phyloP scores from a whole-genome alignment of 1,284 basidiomycete species.

The Cryptococcus sp. region DNA sequence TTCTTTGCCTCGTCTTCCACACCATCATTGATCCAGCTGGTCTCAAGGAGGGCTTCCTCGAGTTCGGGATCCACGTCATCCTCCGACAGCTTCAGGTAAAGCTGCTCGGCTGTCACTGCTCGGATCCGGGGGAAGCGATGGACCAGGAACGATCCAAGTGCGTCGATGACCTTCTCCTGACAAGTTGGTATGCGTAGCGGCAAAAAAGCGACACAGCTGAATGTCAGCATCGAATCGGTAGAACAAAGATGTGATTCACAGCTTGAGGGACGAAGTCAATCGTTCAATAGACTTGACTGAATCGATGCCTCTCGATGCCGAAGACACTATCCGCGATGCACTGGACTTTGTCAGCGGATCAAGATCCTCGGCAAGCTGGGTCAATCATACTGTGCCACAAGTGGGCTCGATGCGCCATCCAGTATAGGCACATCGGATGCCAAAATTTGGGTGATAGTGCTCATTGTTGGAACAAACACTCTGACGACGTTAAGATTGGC shows the following conservation, averaged over 20 bases:
- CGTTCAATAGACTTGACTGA: constrained; percentile 70
- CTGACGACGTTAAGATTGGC: constrained; percentile 60
- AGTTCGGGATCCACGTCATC: constrained; percentile 65
- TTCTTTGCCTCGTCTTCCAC: not conserved
- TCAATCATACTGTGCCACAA: too few relatives aligned
- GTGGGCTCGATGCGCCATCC: not conserved
- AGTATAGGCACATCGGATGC: constrained; percentile 21
- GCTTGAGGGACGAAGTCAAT: constrained; percentile 70
- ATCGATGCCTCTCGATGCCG: constrained; percentile 18
- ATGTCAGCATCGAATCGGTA: not conserved
- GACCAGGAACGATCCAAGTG: constrained; percentile 59
- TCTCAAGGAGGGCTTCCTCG: constrained; percentile 73
- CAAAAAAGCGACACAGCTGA: not conserved
- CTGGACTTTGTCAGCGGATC: not conserved
- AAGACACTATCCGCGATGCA: constrained; percentile 1
- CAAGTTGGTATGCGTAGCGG: constrained; percentile 28
- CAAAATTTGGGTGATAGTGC: constrained; percentile 66
- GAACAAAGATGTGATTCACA: constrained; percentile 53
- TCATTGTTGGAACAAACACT: constrained; percentile 70
- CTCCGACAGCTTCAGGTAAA: constrained; percentile 72
- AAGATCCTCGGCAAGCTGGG: too few relatives aligned
- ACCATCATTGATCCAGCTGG: constrained; percentile 58
- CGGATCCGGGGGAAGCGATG: constrained; percentile 79
- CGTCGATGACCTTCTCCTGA: constrained; percentile 52
- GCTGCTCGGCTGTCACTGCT: constrained; percentile 68